Evolutionary conservation across 108 stramenopile genomes (phyloP), one percentile per base, ranked within the genome.

Genomic region (Skeletonema tropicum): DNA sequence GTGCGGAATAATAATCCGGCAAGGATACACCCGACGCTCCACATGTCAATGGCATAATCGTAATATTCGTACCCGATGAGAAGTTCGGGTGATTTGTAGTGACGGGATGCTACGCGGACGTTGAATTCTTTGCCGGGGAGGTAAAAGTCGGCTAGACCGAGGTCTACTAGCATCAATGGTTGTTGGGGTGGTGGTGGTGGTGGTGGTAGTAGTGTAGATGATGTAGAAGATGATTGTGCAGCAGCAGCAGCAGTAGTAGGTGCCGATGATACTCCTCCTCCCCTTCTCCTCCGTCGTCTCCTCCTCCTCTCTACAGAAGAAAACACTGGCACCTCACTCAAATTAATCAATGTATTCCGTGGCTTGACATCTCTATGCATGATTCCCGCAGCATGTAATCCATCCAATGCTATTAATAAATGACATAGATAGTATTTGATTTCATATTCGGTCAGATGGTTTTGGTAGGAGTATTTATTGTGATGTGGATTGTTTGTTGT

Each of bases 361-460:
- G 97, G 97, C 64, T 97, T 97, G 58, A 97, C 94, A 76, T 97
- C 97, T 2, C 97, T 83, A 77, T 97, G 96, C 95, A 97, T 97
- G 11, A 97, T 91, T 14, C 97, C 96, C 0, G 74, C 71, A 2
- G 91, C 66, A 71, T 97, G 97, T 26, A 94, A 61, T 38, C 79
- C 77, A 84, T 97, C 95, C 19, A 97, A 71, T 26, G 94, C 97
- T 13, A 91, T 79, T 42, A 97, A 82, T 52, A 97, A 73, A 79
- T 97, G 95, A 73, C 87, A 97, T 19, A 97, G 65, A 77, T 87
- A 96, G 68, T 91, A 93, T 63, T 87, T 86, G 31, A 97, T 92
- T 71, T 97, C 95, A 31, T 85, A 82, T 70, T 92, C 92, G 0
- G 90, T 74, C 30, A 97, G 82, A 68, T 80, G 80, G 5, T 66